Evolutionary conservation across 75 land plant species (phyloP).

Genomic region (Chamaecyparis obtusa): DNA sequence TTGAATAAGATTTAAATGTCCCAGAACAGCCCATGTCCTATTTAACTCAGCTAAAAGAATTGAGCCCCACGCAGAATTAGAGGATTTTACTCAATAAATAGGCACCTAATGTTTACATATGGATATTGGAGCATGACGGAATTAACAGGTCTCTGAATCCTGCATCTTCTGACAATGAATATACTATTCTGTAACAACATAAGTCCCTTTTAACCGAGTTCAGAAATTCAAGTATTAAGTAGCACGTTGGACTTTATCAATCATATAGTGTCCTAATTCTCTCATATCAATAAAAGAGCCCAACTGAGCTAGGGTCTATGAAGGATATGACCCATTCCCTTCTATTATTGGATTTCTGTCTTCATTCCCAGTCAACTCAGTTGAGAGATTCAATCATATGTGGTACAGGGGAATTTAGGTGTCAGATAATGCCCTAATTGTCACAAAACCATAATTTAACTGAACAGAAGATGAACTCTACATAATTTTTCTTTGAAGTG

Average conservation of each 20-base stretch:
- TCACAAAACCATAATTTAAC: neutral
- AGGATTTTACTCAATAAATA: neutral
- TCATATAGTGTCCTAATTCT: neutral
- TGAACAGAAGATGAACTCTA: neutral
- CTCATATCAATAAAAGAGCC: neutral
- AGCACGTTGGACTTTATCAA: neutral
- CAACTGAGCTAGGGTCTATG: neutral
- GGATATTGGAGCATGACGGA: neutral
- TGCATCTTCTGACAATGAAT: neutral
- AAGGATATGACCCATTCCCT: neutral
- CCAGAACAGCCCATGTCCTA: neutral
- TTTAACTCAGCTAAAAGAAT: neutral
- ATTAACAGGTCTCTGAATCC: neutral
- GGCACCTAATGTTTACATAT: neutral
- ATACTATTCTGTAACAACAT: neutral
- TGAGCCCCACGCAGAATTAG: neutral
- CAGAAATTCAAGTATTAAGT: neutral
- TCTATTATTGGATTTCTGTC: neutral
- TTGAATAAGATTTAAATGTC: neutral
- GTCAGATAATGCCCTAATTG: neutral
- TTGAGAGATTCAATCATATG: neutral
- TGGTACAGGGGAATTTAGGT: neutral
- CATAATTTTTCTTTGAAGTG: neutral
- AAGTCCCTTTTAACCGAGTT: neutral
- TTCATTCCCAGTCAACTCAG: neutral